These are phyloP conservation scores for Hypoxylon sp. DNA, from an alignment of 2,329 filamentous ascomycete genomes.

Conservation along the genomic window DNA sequence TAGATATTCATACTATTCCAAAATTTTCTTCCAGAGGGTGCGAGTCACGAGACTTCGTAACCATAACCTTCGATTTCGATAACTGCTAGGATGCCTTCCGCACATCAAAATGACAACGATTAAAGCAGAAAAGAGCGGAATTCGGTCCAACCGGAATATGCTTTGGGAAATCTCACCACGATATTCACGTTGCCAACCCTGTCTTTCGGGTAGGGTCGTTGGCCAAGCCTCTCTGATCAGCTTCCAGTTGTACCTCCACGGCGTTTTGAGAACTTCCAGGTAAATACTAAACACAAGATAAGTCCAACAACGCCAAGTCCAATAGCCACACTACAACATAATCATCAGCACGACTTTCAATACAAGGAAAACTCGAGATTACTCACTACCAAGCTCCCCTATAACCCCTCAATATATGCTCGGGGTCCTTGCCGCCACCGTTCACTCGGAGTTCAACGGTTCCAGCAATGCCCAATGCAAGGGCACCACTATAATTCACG, in stretches of 20 bases:
- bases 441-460: conserved; percentile 55
- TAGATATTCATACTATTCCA: conserved; percentile 18
- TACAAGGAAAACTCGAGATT: neutral
- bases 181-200: neutral
- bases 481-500: conserved; percentile 71
- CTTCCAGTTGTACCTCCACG: conserved; percentile 20
- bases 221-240: neutral
- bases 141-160: neutral
- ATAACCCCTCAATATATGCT: conserved; percentile 49
- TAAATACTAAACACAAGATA: conserved; percentile 47
- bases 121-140: neutral
- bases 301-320: conserved; percentile 49
- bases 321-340: conserved; percentile 44
- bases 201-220: neutral
- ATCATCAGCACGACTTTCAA: conserved; percentile 20
- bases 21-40: neutral
- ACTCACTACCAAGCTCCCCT: conserved; percentile 51
- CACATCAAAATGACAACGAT: conserved; percentile 19
- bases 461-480: conserved; percentile 70
- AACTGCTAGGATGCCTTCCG: neutral
- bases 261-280: conserved; percentile 47
- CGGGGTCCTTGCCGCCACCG: conserved; percentile 34
- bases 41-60: neutral
- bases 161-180: neutral
- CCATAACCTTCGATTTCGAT: neutral